A percentile compares a stretch with the other conserved stretches of the same genome.
Conservation (phyloP, 257 asterid genomes). For the Capsicum rhomboideum region DNA sequence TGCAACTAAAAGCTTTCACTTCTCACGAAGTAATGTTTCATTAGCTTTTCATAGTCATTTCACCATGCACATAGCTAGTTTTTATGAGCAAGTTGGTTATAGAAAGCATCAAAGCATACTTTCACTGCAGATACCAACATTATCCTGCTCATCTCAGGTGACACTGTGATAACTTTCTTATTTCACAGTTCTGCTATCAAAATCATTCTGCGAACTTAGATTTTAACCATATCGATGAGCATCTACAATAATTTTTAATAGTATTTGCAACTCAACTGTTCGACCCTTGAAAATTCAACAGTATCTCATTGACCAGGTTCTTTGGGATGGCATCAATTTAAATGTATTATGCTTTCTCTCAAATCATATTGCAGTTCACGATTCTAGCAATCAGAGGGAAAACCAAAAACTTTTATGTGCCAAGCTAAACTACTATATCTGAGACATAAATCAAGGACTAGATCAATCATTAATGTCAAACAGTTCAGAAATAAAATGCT, state of each 20-base stretch:
- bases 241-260: neutral
- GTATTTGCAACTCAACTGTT: neutral
- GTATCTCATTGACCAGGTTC: neutral
- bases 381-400: neutral
- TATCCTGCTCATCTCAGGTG: neutral
- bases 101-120: neutral
- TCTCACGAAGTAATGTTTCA: neutral
- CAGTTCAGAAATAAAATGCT: neutral
- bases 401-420: neutral
- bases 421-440: neutral
- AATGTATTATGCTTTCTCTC: neutral
- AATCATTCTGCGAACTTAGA: neutral
- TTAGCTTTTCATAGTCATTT: neutral
- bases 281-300: neutral
- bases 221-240: neutral
- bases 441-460: neutral
- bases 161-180: neutral
- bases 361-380: neutral
- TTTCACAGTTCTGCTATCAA: neutral
- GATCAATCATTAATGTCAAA: neutral
- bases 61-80: neutral
- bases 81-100: neutral
- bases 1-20: neutral
- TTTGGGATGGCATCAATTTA: neutral
- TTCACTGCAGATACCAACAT: neutral